Percentiles rank a stretch among this genome's conserved stretches.
Conservation (phyloP, 306 rosid genomes). For the Vicia villosa region DNA sequence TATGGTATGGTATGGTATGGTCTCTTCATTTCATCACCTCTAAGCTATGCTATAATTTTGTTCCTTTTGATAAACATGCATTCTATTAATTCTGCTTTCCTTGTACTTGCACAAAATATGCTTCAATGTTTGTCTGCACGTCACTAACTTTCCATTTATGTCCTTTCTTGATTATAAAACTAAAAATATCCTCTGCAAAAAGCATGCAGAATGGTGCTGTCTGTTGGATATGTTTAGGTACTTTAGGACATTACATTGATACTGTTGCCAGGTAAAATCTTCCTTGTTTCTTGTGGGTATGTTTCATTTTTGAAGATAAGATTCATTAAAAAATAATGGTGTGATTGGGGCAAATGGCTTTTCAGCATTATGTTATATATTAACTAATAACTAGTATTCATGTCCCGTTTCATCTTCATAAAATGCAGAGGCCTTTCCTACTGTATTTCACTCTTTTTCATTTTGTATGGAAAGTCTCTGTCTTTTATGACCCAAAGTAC, state of each 20-base stretch:
- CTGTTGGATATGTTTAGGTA: background rate
- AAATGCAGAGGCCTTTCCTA: background rate
- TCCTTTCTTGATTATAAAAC: background rate
- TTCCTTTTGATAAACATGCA: slow-evolving; percentile 9
- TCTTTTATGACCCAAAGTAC: slow-evolving; percentile 15
- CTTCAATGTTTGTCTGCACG: slow-evolving; percentile 4
- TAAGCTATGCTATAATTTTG: slow-evolving; percentile 4
- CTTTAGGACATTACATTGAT: slow-evolving; percentile 3
- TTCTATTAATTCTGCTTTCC: slow-evolving; percentile 1
- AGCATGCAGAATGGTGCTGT: background rate
- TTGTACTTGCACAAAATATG: slow-evolving; percentile 1
- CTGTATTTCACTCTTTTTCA: slow-evolving; percentile 12
- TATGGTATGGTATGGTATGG: too few relatives aligned
- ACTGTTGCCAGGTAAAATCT: slow-evolving; percentile 7
- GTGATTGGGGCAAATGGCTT: background rate
- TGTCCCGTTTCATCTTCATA: slow-evolving; percentile 14
- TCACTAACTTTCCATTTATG: background rate
- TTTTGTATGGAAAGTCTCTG: slow-evolving; percentile 20
- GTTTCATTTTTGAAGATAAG: slow-evolving; percentile 17
- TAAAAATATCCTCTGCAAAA: background rate
- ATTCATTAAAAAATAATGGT: slow-evolving; percentile 12
- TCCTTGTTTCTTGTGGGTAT: background rate
- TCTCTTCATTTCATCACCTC: background rate
- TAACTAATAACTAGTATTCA: slow-evolving; percentile 5
- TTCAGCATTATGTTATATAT: slow-evolving; percentile 9